Evolutionary conservation across 495 filamentous ascomycete genomes (phyloP).

Genomic region (Astrothelium macrocarpum): DNA sequence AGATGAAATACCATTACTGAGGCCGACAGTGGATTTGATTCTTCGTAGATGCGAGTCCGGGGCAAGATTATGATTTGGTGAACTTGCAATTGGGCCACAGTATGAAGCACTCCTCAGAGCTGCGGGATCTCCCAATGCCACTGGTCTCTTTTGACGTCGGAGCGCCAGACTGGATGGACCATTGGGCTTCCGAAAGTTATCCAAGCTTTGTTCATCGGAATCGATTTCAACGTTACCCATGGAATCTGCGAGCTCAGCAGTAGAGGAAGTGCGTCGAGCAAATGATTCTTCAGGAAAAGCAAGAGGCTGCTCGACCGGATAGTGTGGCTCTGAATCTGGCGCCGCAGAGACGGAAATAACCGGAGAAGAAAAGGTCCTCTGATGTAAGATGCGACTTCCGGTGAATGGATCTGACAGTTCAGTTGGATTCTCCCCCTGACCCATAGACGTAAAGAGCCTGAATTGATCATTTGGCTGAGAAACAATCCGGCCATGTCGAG

Average conservation of each 20-base stretch:
- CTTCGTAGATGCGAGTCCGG: conserved; percentile 27
- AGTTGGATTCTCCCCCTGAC: neutral
- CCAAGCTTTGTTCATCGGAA: conserved; percentile 10
- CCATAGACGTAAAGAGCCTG: conserved; percentile 1
- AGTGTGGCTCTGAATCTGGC: conserved; percentile 7
- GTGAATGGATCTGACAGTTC: neutral
- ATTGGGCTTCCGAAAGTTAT: conserved; percentile 26
- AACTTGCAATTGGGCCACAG: conserved; percentile 24
- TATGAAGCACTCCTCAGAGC: conserved; percentile 33
- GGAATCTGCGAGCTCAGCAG: conserved; percentile 19
- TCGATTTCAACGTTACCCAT: conserved; percentile 20
- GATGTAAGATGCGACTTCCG: neutral
- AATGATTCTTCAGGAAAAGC: conserved; percentile 19
- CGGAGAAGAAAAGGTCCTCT: conserved; percentile 2
- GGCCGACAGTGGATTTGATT: conserved; percentile 27
- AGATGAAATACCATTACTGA: conserved; percentile 17
- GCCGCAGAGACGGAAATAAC: conserved; percentile 1
- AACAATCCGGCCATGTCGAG: neutral
- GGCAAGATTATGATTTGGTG: conserved; percentile 4
- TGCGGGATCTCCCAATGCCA: conserved; percentile 21
- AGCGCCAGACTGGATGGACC: conserved; percentile 28
- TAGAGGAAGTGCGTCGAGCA: conserved; percentile 12
- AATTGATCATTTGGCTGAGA: neutral
- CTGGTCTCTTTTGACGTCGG: conserved; percentile 28
- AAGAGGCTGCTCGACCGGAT: conserved; percentile 16